Evolutionary conservation across 306 rosid genomes (phyloP), one percentile per base, ranked within the genome.

Genomic region (Corylus americana): DNA sequence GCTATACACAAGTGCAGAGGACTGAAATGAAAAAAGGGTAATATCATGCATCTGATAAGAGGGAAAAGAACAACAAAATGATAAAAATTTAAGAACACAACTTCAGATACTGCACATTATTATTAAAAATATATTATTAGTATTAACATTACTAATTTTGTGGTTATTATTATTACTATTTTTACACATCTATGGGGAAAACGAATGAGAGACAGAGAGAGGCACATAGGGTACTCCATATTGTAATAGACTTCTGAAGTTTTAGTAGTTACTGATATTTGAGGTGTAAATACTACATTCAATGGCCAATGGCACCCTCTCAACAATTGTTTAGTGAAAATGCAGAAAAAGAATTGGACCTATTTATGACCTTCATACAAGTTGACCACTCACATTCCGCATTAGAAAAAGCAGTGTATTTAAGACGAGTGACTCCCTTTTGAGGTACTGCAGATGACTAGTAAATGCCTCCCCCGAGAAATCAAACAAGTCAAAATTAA

Each of bases 1-100:
- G 85, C 89, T 85, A 95, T 97, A 78, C 98, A 95, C 90, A 91
- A 85, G 85, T 95, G 99, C 87, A 95, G 81, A 31, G 99, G 99
- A 73, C 99, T 95, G 90, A 44, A 75, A 84, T 53, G 82, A 51
- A 58, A 75, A 67, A 67, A 67, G 49, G 51, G 25, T 17, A 67
- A 35, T 10, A 39, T 67, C 51, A 67, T 16, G 17, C 22, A 39
- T 67, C 72, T 67, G 13, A 31, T 42, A 18, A 18, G 51, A 39
- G 49, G 29, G 16, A 42, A 27, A 42, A 17, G 44, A 67, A 4
- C 72, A 67, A 67, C 50, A 67, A 67, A 67, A 42, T 67, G 51
- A 66, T 35, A 66, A 7, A 39, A 39, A 66, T 16, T 11, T 25
- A 61, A 62, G 17, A 62, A 66, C 22, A 39, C 11, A 35, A 12